Base-by-base conservation (phyloP, 371 early-diverging fungal genomes). In the Lichtheimia ramosa region DNA sequence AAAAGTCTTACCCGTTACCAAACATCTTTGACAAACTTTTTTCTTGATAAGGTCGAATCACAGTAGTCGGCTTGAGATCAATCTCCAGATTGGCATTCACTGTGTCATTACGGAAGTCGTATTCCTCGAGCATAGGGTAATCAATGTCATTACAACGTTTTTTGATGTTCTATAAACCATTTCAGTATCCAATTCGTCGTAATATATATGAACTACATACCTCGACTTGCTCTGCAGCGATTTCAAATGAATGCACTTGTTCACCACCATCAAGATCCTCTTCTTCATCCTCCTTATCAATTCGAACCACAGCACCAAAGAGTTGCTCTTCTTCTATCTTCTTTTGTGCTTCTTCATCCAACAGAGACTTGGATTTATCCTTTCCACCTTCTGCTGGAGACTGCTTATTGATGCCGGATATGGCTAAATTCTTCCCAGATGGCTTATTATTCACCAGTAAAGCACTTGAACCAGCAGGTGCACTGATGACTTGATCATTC, bases 11-110 rank as follows among this genome's bases (percentile, higher is more conserved):
- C 73, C 88, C 93, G 66, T 97, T 99, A 57, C 99, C 97, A 92
- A 99, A 99, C 99, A 99, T 99, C 73, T 99, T 99, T 73, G 92
- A 95, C 48, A 99, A 83, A 62, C 93, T 91, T 68, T 96, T 95
- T 79, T 99, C 99, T 81, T 99, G 99, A 69, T 99, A 99, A 8
- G 97, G 95, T 54, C 99, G 87, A 67, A 99, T 94, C 0, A 86
- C 88, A 3, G 98, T 97, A 5, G 92, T 91, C n/a, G 98, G 94
- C 70, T 97, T 97, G 13, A 99, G 86, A 64, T 98, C 98, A 51
- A 99, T 96, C 42, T 94, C 89, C 7, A 99, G 83, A 62, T 91
- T 88, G 5, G 94, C 88, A 62, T 96, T 90, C 13, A 75, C 64
- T 0, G 83, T 83, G 81, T 99, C 99, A 67, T 96, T 93, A 54